Percentiles rank a stretch among this genome's conserved stretches.
phyloP scores from a whole-genome alignment of 1,284 basidiomycete species.

The Ganoderma boninense region DNA sequence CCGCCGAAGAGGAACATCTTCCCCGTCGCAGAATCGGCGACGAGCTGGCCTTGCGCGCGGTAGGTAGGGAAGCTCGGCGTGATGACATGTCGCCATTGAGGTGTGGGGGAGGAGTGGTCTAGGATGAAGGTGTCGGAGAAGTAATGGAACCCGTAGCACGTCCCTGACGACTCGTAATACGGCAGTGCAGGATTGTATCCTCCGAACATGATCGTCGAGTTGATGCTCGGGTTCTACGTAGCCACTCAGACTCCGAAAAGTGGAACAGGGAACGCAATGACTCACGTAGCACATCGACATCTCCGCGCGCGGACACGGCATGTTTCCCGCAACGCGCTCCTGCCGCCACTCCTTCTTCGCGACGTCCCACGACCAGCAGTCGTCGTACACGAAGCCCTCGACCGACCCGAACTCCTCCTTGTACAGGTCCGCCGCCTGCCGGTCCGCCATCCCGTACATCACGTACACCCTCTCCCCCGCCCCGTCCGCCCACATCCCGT shows the following conservation, averaged over 20 bases:
- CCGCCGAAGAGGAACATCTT: slow-evolving; percentile 49
- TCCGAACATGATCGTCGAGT: slow-evolving; percentile 49
- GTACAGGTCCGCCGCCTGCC: slow-evolving; percentile 35
- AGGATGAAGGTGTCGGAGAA: slow-evolving; percentile 48
- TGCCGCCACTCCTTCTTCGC: slow-evolving; percentile 45
- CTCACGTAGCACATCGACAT: slow-evolving; percentile 47
- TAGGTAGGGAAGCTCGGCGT: slow-evolving; percentile 46
- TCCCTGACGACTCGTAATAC: slow-evolving; percentile 29
- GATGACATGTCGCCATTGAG: slow-evolving; percentile 42
- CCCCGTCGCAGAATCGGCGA: slow-evolving; percentile 45
- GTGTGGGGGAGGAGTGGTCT: slow-evolving; percentile 32
- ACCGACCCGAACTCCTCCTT: slow-evolving; percentile 38
- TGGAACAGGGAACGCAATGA: slow-evolving; percentile 10
- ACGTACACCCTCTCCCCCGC: slow-evolving; percentile 42
- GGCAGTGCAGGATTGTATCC: slow-evolving; percentile 49
- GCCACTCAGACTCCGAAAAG: neutral
- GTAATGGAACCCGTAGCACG: slow-evolving; percentile 44
- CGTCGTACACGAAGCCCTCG: slow-evolving; percentile 44
- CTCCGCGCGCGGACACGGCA: slow-evolving; percentile 48
- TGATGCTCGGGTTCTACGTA: slow-evolving; percentile 46
- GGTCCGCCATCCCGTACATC: slow-evolving; percentile 48
- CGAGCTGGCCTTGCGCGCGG: slow-evolving; percentile 40
- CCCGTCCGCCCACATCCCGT: slow-evolving; percentile 44
- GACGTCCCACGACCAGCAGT: slow-evolving; percentile 52
- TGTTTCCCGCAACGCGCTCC: slow-evolving; percentile 48